These are phyloP conservation scores for Bifiguratus adelaidae DNA, from an alignment of 192 early-diverging fungal species.

Conservation along the genomic window DNA sequence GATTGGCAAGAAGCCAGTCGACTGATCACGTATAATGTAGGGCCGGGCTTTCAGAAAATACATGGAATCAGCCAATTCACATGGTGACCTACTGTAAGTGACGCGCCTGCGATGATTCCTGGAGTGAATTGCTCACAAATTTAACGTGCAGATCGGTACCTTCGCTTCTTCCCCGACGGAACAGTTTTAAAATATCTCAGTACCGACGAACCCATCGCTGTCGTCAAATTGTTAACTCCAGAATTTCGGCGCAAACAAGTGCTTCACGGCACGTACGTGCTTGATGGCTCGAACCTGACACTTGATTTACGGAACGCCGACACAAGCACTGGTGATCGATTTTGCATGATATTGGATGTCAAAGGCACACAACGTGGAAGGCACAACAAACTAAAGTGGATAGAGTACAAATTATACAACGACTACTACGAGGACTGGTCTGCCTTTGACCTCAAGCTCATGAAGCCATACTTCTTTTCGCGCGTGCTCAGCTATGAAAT, in stretches of 20 bases:
- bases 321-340: slow-evolving; percentile 6
- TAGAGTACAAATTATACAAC: slow-evolving; percentile 6
- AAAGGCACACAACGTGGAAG: slow-evolving; percentile 20
- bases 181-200: slow-evolving; percentile 16
- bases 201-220: slow-evolving; percentile 9
- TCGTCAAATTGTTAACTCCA: slow-evolving; percentile 9
- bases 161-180: slow-evolving; percentile 29
- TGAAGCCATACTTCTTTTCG: slow-evolving; percentile 21
- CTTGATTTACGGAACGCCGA: slow-evolving; percentile 10
- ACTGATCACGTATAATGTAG: slow-evolving; percentile 4
- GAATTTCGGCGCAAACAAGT: slow-evolving; percentile 8
- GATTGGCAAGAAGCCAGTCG: not conserved
- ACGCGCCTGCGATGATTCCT: too few species aligned
- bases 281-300: slow-evolving; percentile 6
- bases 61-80: slow-evolving; percentile 26
- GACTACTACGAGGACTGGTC: not conserved
- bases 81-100: slow-evolving; percentile 32
- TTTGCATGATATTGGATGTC: slow-evolving; percentile 11
- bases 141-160: too few species aligned
- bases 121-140: too few species aligned
- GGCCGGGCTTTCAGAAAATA: slow-evolving; percentile 16
- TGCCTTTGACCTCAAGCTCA: slow-evolving; percentile 7
- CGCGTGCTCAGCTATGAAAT: slow-evolving; percentile 13
- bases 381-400: slow-evolving; percentile 23
- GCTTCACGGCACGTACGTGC: slow-evolving; percentile 11